phyloP scores from a whole-genome alignment of 2,329 filamentous ascomycete genomes.

The Rhynchosporium secalis region DNA sequence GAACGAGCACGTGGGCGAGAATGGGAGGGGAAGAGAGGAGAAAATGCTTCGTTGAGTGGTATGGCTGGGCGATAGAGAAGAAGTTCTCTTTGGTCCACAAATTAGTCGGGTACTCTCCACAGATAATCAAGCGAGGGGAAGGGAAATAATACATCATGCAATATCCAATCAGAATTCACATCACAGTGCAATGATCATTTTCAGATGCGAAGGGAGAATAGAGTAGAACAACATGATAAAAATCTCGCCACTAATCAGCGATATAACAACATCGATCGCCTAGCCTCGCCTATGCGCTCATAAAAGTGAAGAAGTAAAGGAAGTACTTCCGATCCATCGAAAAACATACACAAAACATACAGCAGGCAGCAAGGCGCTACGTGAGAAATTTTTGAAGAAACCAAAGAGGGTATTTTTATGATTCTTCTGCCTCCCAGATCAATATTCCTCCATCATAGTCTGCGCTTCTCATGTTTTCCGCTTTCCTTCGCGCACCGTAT shows the following conservation, averaged over 20 bases:
- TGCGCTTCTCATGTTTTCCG: background rate
- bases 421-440: constrained; percentile 5
- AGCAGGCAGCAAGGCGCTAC: constrained; percentile 7
- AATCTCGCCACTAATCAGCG: background rate
- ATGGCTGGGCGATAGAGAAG: too few species aligned
- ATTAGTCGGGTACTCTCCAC: too few species aligned
- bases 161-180: too few species aligned
- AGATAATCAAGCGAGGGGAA: too few species aligned
- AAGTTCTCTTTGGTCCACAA: background rate
- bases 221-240: constrained; percentile 6
- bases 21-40: background rate
- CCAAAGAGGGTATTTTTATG: background rate
- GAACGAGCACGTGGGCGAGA: background rate
- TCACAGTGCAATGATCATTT: background rate
- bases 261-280: background rate
- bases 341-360: constrained; percentile 13
- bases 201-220: background rate
- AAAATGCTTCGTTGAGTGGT: background rate
- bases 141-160: too few species aligned
- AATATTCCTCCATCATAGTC: constrained; percentile 10
- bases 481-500: background rate
- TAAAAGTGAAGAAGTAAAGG: background rate
- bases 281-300: background rate
- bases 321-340: constrained; percentile 5
- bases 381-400: constrained; percentile 2